Evolutionary conservation across 768 basidiomycete species (phyloP).

Genomic region (Suillus plorans): DNA sequence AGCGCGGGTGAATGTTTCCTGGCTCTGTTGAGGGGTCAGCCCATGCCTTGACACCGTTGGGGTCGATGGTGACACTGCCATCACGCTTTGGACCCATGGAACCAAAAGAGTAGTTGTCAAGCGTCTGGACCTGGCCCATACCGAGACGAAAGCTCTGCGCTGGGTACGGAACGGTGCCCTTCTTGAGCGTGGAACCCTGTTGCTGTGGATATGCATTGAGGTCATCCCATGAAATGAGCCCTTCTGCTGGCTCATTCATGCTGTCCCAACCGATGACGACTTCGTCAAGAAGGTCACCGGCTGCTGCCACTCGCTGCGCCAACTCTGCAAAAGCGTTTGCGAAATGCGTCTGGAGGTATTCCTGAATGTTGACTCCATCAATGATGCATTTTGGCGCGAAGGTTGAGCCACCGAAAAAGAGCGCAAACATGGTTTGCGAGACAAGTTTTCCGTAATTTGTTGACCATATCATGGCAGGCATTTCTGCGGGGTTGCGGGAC

Average conservation of each 20-base stretch:
- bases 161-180: slow-evolving; percentile 85
- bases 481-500: slow-evolving; percentile 61
- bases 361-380: slow-evolving; percentile 90
- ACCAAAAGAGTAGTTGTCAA: slow-evolving; percentile 83
- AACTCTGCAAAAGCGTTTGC: slow-evolving; percentile 73
- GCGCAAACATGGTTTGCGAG: slow-evolving; percentile 86
- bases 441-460: slow-evolving; percentile 93
- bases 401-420: slow-evolving; percentile 89
- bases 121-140: slow-evolving; percentile 80
- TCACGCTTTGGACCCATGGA: slow-evolving; percentile 71
- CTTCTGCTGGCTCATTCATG: slow-evolving; percentile 93
- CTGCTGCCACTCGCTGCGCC: slow-evolving; percentile 73
- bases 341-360: slow-evolving; percentile 78
- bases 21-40: slow-evolving; percentile 50
- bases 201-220: slow-evolving; percentile 60
- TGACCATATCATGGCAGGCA: slow-evolving; percentile 96
- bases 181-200: slow-evolving; percentile 76
- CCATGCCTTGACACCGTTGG: slow-evolving; percentile 81
- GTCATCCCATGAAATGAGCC: slow-evolving; percentile 65
- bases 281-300: slow-evolving; percentile 74
- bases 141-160: slow-evolving; percentile 82
- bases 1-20: slow-evolving; percentile 60
- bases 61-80: slow-evolving; percentile 82
- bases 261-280: slow-evolving; percentile 97
- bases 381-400: slow-evolving; percentile 92